Conservation (phyloP, 1,284 basidiomycete genomes). For the Cryptococcus sp. region DNA sequence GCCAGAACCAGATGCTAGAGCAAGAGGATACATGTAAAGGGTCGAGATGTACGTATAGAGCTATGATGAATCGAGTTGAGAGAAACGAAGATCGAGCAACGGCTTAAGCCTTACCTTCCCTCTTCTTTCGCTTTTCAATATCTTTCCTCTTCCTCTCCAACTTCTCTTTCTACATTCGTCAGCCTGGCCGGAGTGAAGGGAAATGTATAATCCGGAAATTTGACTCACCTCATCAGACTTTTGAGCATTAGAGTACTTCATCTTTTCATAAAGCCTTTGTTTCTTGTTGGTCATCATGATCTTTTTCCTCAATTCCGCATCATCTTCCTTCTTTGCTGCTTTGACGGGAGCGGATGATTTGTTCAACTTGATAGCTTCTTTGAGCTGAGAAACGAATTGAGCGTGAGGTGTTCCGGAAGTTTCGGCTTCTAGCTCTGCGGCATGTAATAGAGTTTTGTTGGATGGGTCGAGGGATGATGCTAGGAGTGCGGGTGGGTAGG, state of each 20-base stretch:
- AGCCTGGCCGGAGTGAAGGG: constrained; percentile 12
- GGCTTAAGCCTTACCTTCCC: constrained; percentile 34
- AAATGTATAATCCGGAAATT: not conserved
- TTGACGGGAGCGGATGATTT: constrained; percentile 37
- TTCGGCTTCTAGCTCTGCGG: constrained; percentile 91
- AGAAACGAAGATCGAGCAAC: not conserved
- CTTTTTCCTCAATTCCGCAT: constrained; percentile 71
- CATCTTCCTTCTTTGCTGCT: constrained; percentile 56
- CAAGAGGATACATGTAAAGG: not conserved
- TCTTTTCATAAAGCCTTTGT: constrained; percentile 90
- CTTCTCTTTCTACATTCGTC: constrained; percentile 53
- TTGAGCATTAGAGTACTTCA: constrained; percentile 83
- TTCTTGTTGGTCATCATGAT: constrained; percentile 99
- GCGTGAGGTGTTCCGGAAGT: constrained; percentile 78
- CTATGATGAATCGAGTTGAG: not conserved
- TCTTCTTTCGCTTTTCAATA: constrained; percentile 59
- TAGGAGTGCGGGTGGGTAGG: constrained; percentile 51
- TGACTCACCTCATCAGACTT: constrained; percentile 70
- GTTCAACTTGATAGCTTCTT: constrained; percentile 59
- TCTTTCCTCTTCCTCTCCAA: constrained; percentile 60
- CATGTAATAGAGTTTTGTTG: constrained; percentile 69
- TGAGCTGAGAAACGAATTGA: constrained; percentile 74
- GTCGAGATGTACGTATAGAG: not conserved
- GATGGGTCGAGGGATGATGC: constrained; percentile 58
- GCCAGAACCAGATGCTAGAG: not conserved